Percentiles rank a stretch among this genome's conserved stretches.
Evolutionary conservation across 23 red algal genomes (phyloP).

Genomic region (Gracilariopsis chorda): DNA sequence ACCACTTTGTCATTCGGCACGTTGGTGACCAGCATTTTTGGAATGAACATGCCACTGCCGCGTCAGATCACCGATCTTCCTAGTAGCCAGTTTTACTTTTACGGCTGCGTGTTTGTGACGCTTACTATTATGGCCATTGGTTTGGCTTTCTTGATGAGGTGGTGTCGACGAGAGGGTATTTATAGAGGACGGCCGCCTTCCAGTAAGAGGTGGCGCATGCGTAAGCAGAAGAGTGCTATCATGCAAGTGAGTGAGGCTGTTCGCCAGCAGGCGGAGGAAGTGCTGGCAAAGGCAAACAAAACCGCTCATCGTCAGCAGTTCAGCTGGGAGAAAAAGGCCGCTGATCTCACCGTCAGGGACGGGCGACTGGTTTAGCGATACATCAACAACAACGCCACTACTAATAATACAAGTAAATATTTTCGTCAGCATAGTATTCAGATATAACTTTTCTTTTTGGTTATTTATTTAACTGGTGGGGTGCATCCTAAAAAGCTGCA

Average conservation of each 20-base stretch:
- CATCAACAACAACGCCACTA: no score
- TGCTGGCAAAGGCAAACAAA: not conserved
- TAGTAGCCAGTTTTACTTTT: conserved; percentile 59
- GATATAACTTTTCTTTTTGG: no score
- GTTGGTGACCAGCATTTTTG: conserved; percentile 78
- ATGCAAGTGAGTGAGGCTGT: not conserved
- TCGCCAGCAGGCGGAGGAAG: not conserved
- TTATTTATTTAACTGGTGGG: no score
- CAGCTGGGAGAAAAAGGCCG: not conserved
- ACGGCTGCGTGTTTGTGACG: conserved; percentile 33
- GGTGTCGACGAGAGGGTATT: conserved; percentile 48
- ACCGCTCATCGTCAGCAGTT: not conserved
- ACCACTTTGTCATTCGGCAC: conserved; percentile 62
- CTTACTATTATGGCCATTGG: conserved; percentile 32
- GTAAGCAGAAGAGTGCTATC: not conserved
- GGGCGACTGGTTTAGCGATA: not conserved
- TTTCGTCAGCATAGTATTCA: no score
- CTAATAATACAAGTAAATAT: no score
- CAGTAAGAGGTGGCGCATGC: not conserved
- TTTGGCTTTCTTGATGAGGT: conserved; percentile 34
- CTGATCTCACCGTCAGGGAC: not conserved
- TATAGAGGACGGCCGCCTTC: conserved; percentile 12
- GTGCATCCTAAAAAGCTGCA: no score
- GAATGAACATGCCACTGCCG: conserved; percentile 93
- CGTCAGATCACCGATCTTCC: conserved; percentile 36